phyloP scores from a whole-genome alignment of 129 eudicot species.

The Erigeron canadensis region DNA sequence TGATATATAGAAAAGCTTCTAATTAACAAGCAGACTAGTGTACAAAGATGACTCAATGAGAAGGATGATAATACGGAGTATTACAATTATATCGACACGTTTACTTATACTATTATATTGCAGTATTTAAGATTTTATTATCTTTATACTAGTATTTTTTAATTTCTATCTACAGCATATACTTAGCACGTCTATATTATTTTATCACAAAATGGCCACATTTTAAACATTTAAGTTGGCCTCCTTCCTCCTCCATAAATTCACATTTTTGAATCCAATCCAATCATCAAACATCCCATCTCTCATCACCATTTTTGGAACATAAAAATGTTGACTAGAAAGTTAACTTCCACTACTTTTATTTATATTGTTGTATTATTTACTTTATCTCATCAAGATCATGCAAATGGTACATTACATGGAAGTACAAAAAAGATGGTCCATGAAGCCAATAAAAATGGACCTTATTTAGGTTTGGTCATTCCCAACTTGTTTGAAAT shows the following conservation, averaged over 20 bases:
- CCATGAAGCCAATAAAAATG: slow-evolving; percentile 42
- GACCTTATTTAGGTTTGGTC: slow-evolving; percentile 61
- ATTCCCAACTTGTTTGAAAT: slow-evolving; percentile 67
- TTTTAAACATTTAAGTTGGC: background rate
- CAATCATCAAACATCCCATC: slow-evolving; percentile 7
- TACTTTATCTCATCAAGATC: slow-evolving; percentile 22
- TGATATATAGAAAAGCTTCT: too few species aligned
- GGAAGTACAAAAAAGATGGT: slow-evolving; percentile 35
- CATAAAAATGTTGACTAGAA: slow-evolving; percentile 9
- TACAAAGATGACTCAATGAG: too few species aligned
- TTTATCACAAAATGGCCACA: background rate
- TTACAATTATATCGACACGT: too few species aligned
- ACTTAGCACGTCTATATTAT: background rate
- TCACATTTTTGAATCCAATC: background rate
- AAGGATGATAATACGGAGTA: too few species aligned
- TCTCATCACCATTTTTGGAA: slow-evolving; percentile 1
- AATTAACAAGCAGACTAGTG: too few species aligned
- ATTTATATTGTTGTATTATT: slow-evolving; percentile 5
- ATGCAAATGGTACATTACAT: slow-evolving; percentile 35
- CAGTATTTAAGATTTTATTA: too few species aligned
- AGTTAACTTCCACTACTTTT: slow-evolving; percentile 2
- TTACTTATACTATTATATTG: too few species aligned
- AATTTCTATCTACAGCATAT: too few species aligned
- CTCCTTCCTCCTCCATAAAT: slow-evolving; percentile 24
- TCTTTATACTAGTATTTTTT: too few species aligned